Conservation (phyloP, 208 protist species). For the Crithidia thermophila region DNA sequence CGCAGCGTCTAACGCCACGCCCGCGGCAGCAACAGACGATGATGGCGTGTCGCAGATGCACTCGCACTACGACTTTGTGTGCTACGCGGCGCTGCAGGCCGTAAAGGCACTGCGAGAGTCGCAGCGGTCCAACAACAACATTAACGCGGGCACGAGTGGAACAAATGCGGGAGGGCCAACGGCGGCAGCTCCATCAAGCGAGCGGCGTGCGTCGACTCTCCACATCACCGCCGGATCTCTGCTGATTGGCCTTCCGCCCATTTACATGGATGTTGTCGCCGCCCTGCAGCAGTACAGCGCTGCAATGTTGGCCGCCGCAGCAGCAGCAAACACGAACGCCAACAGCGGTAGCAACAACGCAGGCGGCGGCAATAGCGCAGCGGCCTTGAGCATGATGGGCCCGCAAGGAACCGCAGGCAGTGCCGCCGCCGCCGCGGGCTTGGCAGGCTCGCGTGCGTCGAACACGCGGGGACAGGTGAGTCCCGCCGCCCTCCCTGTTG, state of each 20-base stretch:
- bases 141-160: too few species aligned
- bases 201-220: background rate
- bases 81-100: constrained; percentile 11
- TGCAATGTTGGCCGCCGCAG: background rate
- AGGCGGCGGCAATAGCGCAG: background rate
- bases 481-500: background rate
- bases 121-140: background rate
- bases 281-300: constrained; percentile 30
- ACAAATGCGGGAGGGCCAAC: background rate
- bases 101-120: constrained; percentile 8
- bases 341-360: background rate
- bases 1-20: too few species aligned
- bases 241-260: constrained; percentile 42
- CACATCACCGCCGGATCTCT: background rate
- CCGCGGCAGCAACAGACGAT: background rate
- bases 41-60: constrained; percentile 1
- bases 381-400: too few species aligned
- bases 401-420: too few species aligned
- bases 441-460: background rate
- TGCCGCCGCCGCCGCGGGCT: background rate
- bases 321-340: background rate
- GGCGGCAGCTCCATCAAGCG: background rate
- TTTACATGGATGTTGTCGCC: constrained; percentile 37
- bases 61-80: constrained; percentile 19
- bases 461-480: background rate